These are phyloP conservation scores for Peronospora belbahrii DNA, from an alignment of 352 stramenopile genomes.

Conservation along the genomic window DNA sequence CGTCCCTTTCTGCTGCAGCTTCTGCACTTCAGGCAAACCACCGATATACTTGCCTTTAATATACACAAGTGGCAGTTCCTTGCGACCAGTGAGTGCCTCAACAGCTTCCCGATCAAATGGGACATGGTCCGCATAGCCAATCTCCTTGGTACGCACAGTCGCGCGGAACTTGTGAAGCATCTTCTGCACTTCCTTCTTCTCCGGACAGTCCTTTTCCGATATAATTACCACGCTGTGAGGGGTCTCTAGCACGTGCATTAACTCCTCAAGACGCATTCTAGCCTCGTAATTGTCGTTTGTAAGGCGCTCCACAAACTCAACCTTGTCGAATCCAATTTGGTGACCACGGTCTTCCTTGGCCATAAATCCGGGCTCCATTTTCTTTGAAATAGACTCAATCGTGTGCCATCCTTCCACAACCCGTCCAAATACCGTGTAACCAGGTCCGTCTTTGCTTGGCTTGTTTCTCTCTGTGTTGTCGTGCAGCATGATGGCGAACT, in stretches of 20 bases:
- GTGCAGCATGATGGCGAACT: conserved; percentile 83
- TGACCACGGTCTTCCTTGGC: conserved; percentile 54
- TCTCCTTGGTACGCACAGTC: conserved; percentile 43
- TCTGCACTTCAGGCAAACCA: conserved; percentile 90
- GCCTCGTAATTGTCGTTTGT: conserved; percentile 53
- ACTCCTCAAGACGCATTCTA: conserved; percentile 56
- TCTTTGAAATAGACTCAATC: conserved; percentile 65
- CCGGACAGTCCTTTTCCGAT: conserved; percentile 90
- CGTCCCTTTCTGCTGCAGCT: conserved; percentile 69
- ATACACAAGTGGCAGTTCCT: conserved; percentile 94
- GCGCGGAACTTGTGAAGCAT: conserved; percentile 68
- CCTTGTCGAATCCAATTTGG: conserved; percentile 64
- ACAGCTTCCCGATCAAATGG: conserved; percentile 78
- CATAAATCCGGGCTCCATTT: conserved; percentile 60
- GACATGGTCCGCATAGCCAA: conserved; percentile 45
- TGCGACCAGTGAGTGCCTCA: conserved; percentile 82
- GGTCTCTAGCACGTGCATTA: conserved; percentile 63
- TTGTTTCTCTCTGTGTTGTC: conserved; percentile 71
- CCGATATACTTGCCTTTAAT: conserved; percentile 91
- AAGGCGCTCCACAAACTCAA: conserved; percentile 54
- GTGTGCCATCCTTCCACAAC: conserved; percentile 74
- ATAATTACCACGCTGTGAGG: conserved; percentile 90
- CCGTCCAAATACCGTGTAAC: conserved; percentile 75
- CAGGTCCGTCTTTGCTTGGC: conserved; percentile 49
- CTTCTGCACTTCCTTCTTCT: conserved; percentile 86